Percentiles rank a stretch among this genome's conserved stretches.
Evolutionary conservation across 768 basidiomycete genomes (phyloP).

Genomic region (Gymnopilus junonius): DNA sequence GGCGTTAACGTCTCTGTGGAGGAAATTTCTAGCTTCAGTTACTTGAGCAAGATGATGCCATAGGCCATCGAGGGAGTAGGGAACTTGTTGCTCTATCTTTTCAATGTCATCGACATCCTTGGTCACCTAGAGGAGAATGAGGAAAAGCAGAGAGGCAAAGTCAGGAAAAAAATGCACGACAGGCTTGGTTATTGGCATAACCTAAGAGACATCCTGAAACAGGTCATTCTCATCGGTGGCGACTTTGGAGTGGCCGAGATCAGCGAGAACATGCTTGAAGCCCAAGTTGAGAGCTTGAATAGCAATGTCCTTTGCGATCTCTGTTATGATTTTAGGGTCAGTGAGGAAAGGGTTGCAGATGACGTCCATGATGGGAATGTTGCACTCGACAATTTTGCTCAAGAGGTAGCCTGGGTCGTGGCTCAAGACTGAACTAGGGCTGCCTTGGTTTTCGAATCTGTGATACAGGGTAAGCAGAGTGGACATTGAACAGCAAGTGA

Average conservation of each 20-base stretch:
- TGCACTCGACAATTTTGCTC: slow-evolving; percentile 47
- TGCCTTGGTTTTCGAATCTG: slow-evolving; percentile 10
- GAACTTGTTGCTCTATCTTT: slow-evolving; percentile 45
- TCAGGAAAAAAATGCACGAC: slow-evolving; percentile 39
- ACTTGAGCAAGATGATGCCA: slow-evolving; percentile 70
- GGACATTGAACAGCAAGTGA: neutral
- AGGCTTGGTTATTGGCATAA: slow-evolving; percentile 55
- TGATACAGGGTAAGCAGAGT: neutral
- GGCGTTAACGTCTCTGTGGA: slow-evolving; percentile 67
- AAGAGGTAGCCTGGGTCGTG: slow-evolving; percentile 41
- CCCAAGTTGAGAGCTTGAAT: slow-evolving; percentile 62
- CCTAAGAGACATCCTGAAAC: slow-evolving; percentile 60
- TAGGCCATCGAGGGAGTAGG: slow-evolving; percentile 77
- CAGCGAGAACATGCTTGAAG: slow-evolving; percentile 50
- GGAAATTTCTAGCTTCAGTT: slow-evolving; percentile 62
- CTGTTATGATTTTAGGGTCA: slow-evolving; percentile 57
- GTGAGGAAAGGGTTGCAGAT: slow-evolving; percentile 61
- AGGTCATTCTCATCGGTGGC: slow-evolving; percentile 46
- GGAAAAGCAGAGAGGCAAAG: slow-evolving; percentile 5
- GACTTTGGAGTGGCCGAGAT: slow-evolving; percentile 59
- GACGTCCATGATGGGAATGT: slow-evolving; percentile 54
- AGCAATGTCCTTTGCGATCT: slow-evolving; percentile 60
- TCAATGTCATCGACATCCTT: neutral
- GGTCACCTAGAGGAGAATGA: neutral
- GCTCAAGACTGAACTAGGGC: neutral